Percentiles rank a stretch among this genome's conserved stretches.
phyloP scores from a whole-genome alignment of 2,329 filamentous ascomycete genomes.

The Stemphylium vesicarium region DNA sequence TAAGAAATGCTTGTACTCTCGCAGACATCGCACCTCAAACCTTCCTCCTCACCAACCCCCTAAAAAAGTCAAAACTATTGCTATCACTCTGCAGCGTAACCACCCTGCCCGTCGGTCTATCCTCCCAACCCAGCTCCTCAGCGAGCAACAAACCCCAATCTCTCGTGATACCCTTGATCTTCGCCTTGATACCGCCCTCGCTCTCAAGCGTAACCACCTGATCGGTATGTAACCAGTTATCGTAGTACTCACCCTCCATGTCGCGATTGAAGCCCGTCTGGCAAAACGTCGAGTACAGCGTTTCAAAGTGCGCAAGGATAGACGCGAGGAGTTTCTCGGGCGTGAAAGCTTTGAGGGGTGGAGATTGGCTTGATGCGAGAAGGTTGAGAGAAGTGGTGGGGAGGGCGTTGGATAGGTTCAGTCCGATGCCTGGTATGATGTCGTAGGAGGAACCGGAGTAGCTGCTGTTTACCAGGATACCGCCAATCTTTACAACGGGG shows the following conservation, averaged over 20 bases:
- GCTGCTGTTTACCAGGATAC: constrained; percentile 87
- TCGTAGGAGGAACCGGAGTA: constrained; percentile 81
- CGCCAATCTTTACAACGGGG: constrained; percentile 85
- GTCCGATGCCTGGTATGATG: constrained; percentile 78
- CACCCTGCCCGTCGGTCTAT: constrained; percentile 74
- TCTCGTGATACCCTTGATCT: constrained; percentile 84
- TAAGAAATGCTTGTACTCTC: too few relatives aligned
- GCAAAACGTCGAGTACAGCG: constrained; percentile 76
- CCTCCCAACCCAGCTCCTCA: constrained; percentile 79
- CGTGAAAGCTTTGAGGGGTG: constrained; percentile 62
- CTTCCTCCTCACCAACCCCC: constrained; percentile 83
- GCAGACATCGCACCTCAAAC: constrained; percentile 49
- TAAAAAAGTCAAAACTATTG: constrained; percentile 98
- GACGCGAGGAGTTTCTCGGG: constrained; percentile 82
- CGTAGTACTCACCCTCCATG: constrained; percentile 70
- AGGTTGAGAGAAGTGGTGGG: constrained; percentile 88
- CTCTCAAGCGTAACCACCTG: constrained; percentile 78
- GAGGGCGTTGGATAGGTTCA: constrained; percentile 83
- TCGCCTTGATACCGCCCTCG: constrained; percentile 75
- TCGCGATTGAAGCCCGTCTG: constrained; percentile 73
- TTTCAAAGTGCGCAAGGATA: constrained; percentile 79
- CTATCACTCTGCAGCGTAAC: constrained; percentile 93
- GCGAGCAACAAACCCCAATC: constrained; percentile 89
- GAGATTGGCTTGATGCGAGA: constrained; percentile 58
- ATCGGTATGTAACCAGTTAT: constrained; percentile 76